Percentiles rank a stretch among this genome's conserved stretches.
Conservation (phyloP, 1,284 basidiomycete genomes). For the Meira miltonrushii region DNA sequence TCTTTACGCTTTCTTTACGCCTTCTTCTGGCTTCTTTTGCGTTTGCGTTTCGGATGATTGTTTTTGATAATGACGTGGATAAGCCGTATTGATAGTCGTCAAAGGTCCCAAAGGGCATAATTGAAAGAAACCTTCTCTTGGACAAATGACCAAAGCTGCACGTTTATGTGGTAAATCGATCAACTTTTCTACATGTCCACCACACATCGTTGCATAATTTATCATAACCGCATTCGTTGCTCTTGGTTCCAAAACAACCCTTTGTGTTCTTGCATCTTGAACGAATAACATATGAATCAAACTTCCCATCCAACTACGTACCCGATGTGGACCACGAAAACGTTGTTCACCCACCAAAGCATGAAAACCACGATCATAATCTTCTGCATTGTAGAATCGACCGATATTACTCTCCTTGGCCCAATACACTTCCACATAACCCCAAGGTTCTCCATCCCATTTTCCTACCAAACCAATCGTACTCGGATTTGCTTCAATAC, state of each 20-base stretch:
- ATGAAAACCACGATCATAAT: constrained; percentile 45
- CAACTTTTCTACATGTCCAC: constrained; percentile 46
- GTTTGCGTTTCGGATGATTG: constrained; percentile 49
- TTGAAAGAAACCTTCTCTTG: constrained; percentile 46
- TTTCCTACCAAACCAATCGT: constrained; percentile 39
- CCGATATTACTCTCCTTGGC: constrained; percentile 30
- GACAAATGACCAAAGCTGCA: constrained; percentile 39
- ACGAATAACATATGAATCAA: constrained; percentile 45
- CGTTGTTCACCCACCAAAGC: constrained; percentile 45
- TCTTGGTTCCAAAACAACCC: constrained; percentile 41
- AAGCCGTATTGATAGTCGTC: no score
- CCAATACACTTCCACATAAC: constrained; percentile 48
- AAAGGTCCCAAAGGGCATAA: constrained; percentile 35
- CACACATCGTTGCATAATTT: constrained; percentile 44
- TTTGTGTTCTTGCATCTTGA: constrained; percentile 35
- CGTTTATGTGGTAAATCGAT: constrained; percentile 48
- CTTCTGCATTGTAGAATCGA: constrained; percentile 26
- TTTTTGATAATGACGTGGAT: constrained; percentile 32
- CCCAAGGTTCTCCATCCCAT: constrained; percentile 48
- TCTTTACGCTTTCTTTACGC: no score
- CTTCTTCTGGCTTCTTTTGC: constrained; percentile 25
- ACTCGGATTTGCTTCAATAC: constrained; percentile 21
- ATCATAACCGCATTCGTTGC: constrained; percentile 47
- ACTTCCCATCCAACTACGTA: constrained; percentile 47
- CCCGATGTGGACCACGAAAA: constrained; percentile 43